Conservation (phyloP, 2,329 filamentous ascomycete species). For the Apiospora malaysiana region DNA sequence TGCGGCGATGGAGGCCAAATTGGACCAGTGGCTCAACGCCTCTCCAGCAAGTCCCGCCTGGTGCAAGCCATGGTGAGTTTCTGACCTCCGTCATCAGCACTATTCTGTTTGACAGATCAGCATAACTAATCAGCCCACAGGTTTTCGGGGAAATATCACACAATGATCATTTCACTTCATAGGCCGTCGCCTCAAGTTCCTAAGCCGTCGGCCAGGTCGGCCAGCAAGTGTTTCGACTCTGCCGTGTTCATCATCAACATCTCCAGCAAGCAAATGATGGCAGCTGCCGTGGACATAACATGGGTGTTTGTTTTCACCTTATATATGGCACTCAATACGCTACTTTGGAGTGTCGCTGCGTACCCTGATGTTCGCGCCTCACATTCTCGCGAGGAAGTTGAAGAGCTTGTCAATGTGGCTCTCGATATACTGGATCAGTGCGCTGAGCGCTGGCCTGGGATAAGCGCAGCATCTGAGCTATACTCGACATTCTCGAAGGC, state of each 20-base stretch:
- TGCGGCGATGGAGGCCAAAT: constrained; percentile 74
- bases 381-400: constrained; percentile 76
- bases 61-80: constrained; percentile 78
- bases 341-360: constrained; percentile 84
- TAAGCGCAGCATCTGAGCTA: constrained; percentile 80
- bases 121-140: constrained; percentile 44
- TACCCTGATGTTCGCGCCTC: constrained; percentile 80
- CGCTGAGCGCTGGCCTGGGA: constrained; percentile 90
- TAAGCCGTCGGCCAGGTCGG: constrained; percentile 79
- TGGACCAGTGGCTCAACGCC: constrained; percentile 79
- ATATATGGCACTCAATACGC: constrained; percentile 89
- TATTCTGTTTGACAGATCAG: neutral
- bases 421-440: constrained; percentile 81
- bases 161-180: constrained; percentile 87
- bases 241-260: constrained; percentile 82
- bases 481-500: constrained; percentile 86
- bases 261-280: constrained; percentile 79
- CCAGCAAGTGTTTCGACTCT: constrained; percentile 82
- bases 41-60: constrained; percentile 74
- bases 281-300: constrained; percentile 79
- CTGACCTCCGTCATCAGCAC: neutral
- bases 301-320: constrained; percentile 92
- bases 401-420: constrained; percentile 74
- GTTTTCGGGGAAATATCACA: constrained; percentile 76
- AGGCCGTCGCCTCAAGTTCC: constrained; percentile 92